Percentiles rank a stretch among this genome's conserved stretches.
Evolutionary conservation across 108 stramenopile genomes (phyloP).

Genomic region (Cyclotella kingstonii): DNA sequence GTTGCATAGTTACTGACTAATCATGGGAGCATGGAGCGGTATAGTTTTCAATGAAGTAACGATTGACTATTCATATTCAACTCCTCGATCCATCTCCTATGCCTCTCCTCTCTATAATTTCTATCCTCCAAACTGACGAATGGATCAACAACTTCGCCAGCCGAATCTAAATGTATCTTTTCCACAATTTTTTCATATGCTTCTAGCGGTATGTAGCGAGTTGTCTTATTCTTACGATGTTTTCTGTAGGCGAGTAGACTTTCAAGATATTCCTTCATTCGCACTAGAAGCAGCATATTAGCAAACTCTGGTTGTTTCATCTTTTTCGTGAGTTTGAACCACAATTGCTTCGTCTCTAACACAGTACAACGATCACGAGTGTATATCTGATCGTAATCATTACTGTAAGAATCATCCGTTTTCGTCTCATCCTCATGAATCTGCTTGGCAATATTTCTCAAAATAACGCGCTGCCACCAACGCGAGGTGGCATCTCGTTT

Average conservation of each 20-base stretch:
- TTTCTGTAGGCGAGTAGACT: conserved; percentile 51
- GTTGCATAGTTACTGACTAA: too few relatives aligned
- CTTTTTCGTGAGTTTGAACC: conserved; percentile 74
- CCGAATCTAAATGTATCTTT: conserved; percentile 73
- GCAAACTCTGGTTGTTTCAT: conserved; percentile 62
- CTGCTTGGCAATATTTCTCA: conserved; percentile 68
- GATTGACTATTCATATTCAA: conserved; percentile 45
- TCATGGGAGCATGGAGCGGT: too few relatives aligned
- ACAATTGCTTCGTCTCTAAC: conserved; percentile 72
- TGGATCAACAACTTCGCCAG: conserved; percentile 74
- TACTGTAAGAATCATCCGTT: conserved; percentile 26
- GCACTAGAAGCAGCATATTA: conserved; percentile 72
- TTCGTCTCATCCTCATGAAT: conserved; percentile 43
- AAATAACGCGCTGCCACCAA: conserved; percentile 83
- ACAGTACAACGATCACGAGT: conserved; percentile 36
- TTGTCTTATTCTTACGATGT: conserved; percentile 29
- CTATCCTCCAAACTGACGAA: conserved; percentile 65
- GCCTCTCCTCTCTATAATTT: conserved; percentile 63
- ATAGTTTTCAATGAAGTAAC: conserved; percentile 2
- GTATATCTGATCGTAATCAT: conserved; percentile 9
- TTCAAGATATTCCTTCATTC: conserved; percentile 75
- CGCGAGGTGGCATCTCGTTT: conserved; percentile 80
- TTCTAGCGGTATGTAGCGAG: conserved; percentile 52
- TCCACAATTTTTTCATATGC: conserved; percentile 69
- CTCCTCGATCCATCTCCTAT: conserved; percentile 57